These are phyloP conservation scores for Pyricularia sp. DNA, from an alignment of 2,329 filamentous ascomycete species.

Conservation along the genomic window DNA sequence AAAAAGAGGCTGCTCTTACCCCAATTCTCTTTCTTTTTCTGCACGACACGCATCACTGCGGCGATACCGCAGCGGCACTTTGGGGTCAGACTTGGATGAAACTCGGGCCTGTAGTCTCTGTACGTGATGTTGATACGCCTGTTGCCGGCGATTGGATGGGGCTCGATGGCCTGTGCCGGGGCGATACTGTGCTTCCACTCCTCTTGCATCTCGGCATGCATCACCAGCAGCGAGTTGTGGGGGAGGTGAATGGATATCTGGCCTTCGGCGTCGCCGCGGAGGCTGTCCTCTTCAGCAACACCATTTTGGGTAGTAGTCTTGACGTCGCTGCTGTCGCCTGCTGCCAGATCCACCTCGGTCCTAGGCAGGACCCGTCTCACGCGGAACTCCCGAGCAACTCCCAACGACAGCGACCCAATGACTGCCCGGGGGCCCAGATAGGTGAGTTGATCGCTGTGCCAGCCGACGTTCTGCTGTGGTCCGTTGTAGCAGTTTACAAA, in stretches of 20 bases:
- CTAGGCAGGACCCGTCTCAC: slow-evolving; percentile 63
- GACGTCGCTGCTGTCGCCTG: slow-evolving; percentile 23
- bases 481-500: slow-evolving; percentile 93
- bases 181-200: slow-evolving; percentile 87
- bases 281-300: slow-evolving; percentile 23
- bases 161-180: slow-evolving; percentile 62
- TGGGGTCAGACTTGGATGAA: slow-evolving; percentile 69
- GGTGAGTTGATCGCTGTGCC: slow-evolving; percentile 84
- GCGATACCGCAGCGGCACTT: slow-evolving; percentile 63
- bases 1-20: slow-evolving; percentile 21
- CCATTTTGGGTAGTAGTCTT: slow-evolving; percentile 49
- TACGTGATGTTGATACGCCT: slow-evolving; percentile 90
- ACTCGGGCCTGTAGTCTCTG: slow-evolving; percentile 63
- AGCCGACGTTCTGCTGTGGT: slow-evolving; percentile 70
- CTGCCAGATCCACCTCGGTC: slow-evolving; percentile 11
- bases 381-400: slow-evolving; percentile 86
- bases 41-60: slow-evolving; percentile 60
- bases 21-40: slow-evolving; percentile 60
- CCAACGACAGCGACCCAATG: slow-evolving; percentile 81
- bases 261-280: slow-evolving; percentile 48
- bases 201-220: slow-evolving; percentile 98
- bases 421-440: slow-evolving; percentile 81
- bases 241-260: slow-evolving; percentile 89
- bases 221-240: slow-evolving; percentile 84
- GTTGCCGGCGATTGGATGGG: slow-evolving; percentile 70